Base-by-base conservation (phyloP, 352 stramenopile species). In the Detonula confervacea region DNA sequence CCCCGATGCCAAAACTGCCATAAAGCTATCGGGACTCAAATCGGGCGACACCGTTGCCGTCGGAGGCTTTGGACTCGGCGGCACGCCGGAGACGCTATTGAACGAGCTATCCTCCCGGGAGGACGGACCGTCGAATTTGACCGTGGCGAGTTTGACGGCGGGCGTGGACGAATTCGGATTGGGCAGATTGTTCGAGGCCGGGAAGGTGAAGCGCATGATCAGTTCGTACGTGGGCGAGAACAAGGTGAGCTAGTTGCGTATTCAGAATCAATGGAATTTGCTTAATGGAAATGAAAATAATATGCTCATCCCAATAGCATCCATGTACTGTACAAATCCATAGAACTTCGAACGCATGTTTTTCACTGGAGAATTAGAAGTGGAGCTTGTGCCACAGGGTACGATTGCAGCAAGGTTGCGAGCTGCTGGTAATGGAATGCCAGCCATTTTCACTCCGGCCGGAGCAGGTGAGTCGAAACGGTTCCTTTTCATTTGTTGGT, bases 171-270 rank as follows among this genome's bases (percentile, higher is more conserved):
- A 96, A 67, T 97, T 97, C 86, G 96, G 96, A 7, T 86, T 98
- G 27, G 96, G 97, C 20, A 84, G 96, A 61, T 81, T 99, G 22
- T 88, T 98, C 16, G 95, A 98, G 84, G 95, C 94, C 4, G 91
- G 94, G 18, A 96, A 98, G 83, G 97, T 99, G 42, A 98, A 98
- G 81, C 90, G 95, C 47, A 97, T 99, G 94, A 98, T 98, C 54
- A 97, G 93, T 59, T 97, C 90, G 12, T 98, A 99, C 83, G 96
- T 99, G 1, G 97, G 96, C 24, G 96, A 99, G 83, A 99, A 98
- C 78, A 97, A 97, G 55, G 71, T 69, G 46, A 27, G 60, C 22
- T 24, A 29, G n/a, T n/a, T 47, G 44, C 0, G 73, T 97, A 16
- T 27, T 16, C 16, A 47, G 33, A 55, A n/a, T n/a, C n/a, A n/a